phyloP scores from a whole-genome alignment of 1,284 basidiomycete species.

The Naganishia cerealis region DNA sequence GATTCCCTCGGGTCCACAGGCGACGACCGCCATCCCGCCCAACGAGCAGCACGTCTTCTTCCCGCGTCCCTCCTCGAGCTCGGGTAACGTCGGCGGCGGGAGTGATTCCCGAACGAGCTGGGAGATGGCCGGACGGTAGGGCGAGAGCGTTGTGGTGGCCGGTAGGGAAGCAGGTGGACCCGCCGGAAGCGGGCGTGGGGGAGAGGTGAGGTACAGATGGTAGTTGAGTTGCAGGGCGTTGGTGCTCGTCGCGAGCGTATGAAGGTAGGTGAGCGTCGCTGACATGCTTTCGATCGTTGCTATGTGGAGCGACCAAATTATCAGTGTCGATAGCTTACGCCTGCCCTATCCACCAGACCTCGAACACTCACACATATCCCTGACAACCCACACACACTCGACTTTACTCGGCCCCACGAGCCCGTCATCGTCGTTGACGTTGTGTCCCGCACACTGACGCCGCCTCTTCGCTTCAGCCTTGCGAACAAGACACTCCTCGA shows the following conservation, averaged over 20 bases:
- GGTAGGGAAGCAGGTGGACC: slow-evolving; percentile 37
- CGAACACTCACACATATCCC: slow-evolving; percentile 45
- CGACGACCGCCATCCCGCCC: slow-evolving; percentile 47
- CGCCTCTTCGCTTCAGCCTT: neutral
- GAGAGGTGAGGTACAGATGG: slow-evolving; percentile 46
- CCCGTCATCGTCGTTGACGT: slow-evolving; percentile 31
- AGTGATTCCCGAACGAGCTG: slow-evolving; percentile 45
- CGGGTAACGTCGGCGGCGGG: slow-evolving; percentile 34
- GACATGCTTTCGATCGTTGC: slow-evolving; percentile 45
- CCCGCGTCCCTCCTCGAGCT: slow-evolving; percentile 29
- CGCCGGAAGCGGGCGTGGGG: slow-evolving; percentile 40
- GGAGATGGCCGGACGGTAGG: slow-evolving; percentile 44
- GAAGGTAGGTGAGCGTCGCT: slow-evolving; percentile 42
- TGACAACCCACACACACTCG: slow-evolving; percentile 47
- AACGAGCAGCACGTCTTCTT: slow-evolving; percentile 31
- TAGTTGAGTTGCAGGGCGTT: slow-evolving; percentile 38
- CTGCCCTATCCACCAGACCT: neutral
- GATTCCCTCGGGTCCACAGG: slow-evolving; percentile 49
- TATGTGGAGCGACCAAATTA: neutral
- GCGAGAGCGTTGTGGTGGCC: slow-evolving; percentile 39
- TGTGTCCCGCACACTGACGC: slow-evolving; percentile 34
- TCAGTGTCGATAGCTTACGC: neutral
- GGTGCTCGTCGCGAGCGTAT: slow-evolving; percentile 33
- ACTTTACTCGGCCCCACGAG: slow-evolving; percentile 38
- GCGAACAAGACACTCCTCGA: slow-evolving; percentile 46